Conservation (phyloP, 202 grass and related monocot species). For the Setaria italica region DNA sequence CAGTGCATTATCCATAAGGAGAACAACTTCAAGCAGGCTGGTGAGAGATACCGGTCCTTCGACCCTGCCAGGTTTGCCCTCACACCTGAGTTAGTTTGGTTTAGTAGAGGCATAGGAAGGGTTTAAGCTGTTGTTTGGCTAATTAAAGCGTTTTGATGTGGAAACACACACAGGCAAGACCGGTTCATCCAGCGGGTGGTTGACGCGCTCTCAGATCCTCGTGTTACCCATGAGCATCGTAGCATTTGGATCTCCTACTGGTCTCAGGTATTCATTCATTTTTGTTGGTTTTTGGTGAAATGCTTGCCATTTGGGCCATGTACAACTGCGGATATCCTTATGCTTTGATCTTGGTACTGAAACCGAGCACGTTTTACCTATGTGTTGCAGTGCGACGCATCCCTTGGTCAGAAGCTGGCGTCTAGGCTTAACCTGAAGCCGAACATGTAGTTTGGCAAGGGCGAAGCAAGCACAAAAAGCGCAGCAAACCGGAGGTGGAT, state of each 20-base stretch:
- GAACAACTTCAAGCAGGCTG: conserved; percentile 93
- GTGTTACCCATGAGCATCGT: conserved; percentile 71
- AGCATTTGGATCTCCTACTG: conserved; percentile 88
- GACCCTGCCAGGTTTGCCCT: conserved; percentile 70
- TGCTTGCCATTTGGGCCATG: not conserved
- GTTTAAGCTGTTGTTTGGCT: not conserved
- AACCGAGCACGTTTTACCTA: not conserved
- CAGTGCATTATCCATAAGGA: conserved; percentile 86
- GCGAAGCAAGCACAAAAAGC: not conserved
- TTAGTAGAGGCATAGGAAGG: not conserved
- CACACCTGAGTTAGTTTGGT: not conserved
- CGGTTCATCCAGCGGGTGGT: conserved; percentile 82
- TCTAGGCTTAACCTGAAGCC: conserved; percentile 70
- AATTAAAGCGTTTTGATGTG: conserved; percentile 15
- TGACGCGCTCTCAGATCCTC: conserved; percentile 64
- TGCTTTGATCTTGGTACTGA: conserved; percentile 3
- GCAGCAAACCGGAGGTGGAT: not conserved
- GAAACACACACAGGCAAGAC: conserved; percentile 64
- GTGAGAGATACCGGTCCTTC: conserved; percentile 86
- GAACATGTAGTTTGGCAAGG: conserved; percentile 59
- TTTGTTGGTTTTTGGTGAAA: not conserved
- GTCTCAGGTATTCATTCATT: conserved; percentile 63
- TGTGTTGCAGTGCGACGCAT: conserved; percentile 66
- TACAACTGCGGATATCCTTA: not conserved
- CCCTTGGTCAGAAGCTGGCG: conserved; percentile 75